Percentiles rank a stretch among this genome's conserved stretches.
phyloP scores from a whole-genome alignment of 352 stramenopile species.

The Phytophthora hybrid region DNA sequence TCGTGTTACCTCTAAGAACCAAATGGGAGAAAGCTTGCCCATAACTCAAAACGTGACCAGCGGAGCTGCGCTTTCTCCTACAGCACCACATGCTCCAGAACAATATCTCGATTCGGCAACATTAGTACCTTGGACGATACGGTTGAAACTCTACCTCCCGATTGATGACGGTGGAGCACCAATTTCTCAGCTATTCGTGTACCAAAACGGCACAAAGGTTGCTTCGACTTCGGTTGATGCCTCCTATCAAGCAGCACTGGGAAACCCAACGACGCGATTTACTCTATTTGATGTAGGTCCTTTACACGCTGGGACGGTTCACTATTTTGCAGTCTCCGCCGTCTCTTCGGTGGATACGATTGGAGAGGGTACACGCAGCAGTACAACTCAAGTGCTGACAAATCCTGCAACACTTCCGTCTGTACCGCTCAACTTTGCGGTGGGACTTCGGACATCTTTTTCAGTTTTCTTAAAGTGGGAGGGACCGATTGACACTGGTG shows the following conservation, averaged over 20 bases:
- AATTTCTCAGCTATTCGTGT: slow-evolving; percentile 46
- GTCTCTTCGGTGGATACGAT: slow-evolving; percentile 38
- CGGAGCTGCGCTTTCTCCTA: slow-evolving; percentile 34
- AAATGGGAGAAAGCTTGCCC: slow-evolving; percentile 24
- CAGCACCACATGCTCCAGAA: slow-evolving; percentile 36
- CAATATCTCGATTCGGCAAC: slow-evolving; percentile 17
- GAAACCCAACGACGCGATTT: slow-evolving; percentile 14
- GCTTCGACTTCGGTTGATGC: slow-evolving; percentile 19
- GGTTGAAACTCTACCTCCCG: slow-evolving; percentile 46
- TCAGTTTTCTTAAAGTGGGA: slow-evolving; percentile 54
- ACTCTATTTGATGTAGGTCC: slow-evolving; percentile 33
- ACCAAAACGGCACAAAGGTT: slow-evolving; percentile 51
- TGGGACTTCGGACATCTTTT: slow-evolving; percentile 33
- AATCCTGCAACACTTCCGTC: slow-evolving; percentile 47
- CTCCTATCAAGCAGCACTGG: slow-evolving; percentile 18
- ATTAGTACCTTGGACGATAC: slow-evolving; percentile 40
- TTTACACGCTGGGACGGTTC: slow-evolving; percentile 42
- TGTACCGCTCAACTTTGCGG: slow-evolving; percentile 38
- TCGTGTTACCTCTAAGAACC: slow-evolving; percentile 39
- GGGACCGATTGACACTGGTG: slow-evolving; percentile 49
- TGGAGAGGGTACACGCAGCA: slow-evolving; percentile 48
- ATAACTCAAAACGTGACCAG: slow-evolving; percentile 31
- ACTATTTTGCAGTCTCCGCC: slow-evolving; percentile 45
- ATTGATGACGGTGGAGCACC: slow-evolving; percentile 51
- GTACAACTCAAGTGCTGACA: slow-evolving; percentile 34